Conservation (phyloP, 2,329 filamentous ascomycete species). For the Plectosphaerella plurivora region DNA sequence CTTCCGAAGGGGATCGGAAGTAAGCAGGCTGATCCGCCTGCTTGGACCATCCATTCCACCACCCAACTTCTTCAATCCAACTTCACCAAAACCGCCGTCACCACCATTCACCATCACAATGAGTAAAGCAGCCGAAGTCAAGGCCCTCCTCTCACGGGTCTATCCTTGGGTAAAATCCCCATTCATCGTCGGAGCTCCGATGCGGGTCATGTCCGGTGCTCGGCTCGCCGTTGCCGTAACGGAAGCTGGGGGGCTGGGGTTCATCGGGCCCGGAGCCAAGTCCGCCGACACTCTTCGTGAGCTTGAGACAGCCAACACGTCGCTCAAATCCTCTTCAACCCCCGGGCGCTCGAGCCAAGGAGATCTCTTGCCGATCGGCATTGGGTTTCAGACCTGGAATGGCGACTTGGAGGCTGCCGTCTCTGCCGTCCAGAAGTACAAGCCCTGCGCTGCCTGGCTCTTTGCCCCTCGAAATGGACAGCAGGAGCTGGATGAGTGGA, state of each 20-base stretch:
- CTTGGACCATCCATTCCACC: no score
- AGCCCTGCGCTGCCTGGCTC: constrained; percentile 39
- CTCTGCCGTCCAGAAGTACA: constrained; percentile 21
- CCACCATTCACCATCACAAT: neutral
- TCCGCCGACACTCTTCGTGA: constrained; percentile 23
- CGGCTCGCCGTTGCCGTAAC: constrained; percentile 58
- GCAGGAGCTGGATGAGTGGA: constrained; percentile 37
- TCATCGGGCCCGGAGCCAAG: constrained; percentile 34
- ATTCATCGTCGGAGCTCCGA: constrained; percentile 60
- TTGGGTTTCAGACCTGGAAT: constrained; percentile 43
- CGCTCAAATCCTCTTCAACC: constrained; percentile 5
- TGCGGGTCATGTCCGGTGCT: constrained; percentile 58
- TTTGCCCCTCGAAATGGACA: constrained; percentile 36
- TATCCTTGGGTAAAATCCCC: constrained; percentile 30
- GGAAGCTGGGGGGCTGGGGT: constrained; percentile 65
- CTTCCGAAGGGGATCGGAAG: no score
- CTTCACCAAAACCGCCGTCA: no score
- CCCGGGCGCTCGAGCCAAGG: neutral
- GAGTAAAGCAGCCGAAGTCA: neutral
- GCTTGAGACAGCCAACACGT: constrained; percentile 20
- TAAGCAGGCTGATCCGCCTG: no score
- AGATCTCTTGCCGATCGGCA: constrained; percentile 34
- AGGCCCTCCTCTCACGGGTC: constrained; percentile 6
- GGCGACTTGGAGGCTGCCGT: constrained; percentile 27
- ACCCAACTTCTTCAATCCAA: no score